Evolutionary conservation across 345 rosid genomes (phyloP), one percentile per base, ranked within the genome.

Genomic region (Brassica juncea): DNA sequence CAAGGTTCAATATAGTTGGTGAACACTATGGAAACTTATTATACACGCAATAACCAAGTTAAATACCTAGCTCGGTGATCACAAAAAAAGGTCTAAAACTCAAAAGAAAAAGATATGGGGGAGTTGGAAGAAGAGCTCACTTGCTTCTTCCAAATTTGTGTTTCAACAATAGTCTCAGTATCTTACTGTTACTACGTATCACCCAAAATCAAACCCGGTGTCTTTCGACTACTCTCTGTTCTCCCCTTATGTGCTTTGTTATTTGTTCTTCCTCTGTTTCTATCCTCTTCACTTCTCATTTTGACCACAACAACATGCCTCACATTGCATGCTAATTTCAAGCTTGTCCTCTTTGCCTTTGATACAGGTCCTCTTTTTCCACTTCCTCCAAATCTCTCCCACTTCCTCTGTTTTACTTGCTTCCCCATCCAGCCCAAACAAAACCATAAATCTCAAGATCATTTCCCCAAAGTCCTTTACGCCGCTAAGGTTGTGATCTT

Each of bases 391-490:
- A 49, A 72, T 25, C 77, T 88, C 21, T 71, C 84, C 6, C 70
- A 60, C 6, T 91, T 89, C 19, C 28, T 44, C 3, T 76, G 82
- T 11, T n/a, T 88, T 9, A 79, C 90, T 67, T 83, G 88, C 77
- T 79, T 91, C 1, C 92, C 92, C n/a, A 83, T 91, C 79, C 85
- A 89, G 66, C 72, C 85, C 67, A 85, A 66, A 67, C 47, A 39
- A 10, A 78, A 62, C 58, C 66, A 75, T 23, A 25, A 66, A 71
- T 23, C 80, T 6, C 74, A 34, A 60, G 16, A 61, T 2, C 44
- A 27, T 25, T 68, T 68, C 52, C 76, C 83, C 15, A 66, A 70
- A 8, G n/a, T 11, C 32, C 1, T 84, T 44, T 85, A 39, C 44
- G 82, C 80, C 8, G n/a, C 75, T 0, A 91, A 89, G 68, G 79